A percentile compares a stretch with the other conserved stretches of the same genome.
Evolutionary conservation across 371 early-diverging fungal genomes (phyloP).

Genomic region (Encephalitozoon romaleae): DNA sequence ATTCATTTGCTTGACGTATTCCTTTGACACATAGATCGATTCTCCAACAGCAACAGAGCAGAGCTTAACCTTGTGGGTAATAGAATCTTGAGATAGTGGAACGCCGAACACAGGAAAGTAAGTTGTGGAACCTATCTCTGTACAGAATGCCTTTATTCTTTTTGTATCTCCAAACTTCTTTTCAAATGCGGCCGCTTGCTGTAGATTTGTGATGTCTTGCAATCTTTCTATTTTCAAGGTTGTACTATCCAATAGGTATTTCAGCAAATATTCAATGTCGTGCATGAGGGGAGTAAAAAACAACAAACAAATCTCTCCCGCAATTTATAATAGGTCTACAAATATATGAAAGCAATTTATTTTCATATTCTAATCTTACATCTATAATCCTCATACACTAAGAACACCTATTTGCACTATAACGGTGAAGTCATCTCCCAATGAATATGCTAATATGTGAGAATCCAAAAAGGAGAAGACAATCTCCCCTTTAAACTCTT

Average conservation of each 20-base stretch:
- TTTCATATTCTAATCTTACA: not conserved
- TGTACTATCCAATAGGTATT: slow-evolving; percentile 49
- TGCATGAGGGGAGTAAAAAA: slow-evolving; percentile 38
- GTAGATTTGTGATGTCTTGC: slow-evolving; percentile 36
- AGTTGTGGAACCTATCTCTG: not conserved
- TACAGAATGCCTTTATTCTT: slow-evolving; percentile 47
- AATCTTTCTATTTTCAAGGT: slow-evolving; percentile 42
- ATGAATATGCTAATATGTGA: slow-evolving; percentile 18
- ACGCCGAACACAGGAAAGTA: slow-evolving; percentile 52
- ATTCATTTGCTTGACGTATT: slow-evolving; percentile 51
- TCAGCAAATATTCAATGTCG: slow-evolving; percentile 58
- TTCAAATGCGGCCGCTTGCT: slow-evolving; percentile 34
- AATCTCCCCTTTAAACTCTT: not conserved
- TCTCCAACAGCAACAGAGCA: slow-evolving; percentile 60
- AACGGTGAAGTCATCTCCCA: not conserved
- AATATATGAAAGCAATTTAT: not conserved
- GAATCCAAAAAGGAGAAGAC: slow-evolving; percentile 14
- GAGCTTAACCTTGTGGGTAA: slow-evolving; percentile 53
- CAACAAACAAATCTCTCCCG: slow-evolving; percentile 29
- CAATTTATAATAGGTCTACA: not conserved
- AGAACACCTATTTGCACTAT: not conserved
- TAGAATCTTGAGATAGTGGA: slow-evolving; percentile 40
- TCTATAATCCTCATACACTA: too few relatives aligned
- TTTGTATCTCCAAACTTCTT: slow-evolving; percentile 51
- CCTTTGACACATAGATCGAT: slow-evolving; percentile 50